Conservation (phyloP, 73 alveolate genomes). For the Paraurostyla sp. region DNA sequence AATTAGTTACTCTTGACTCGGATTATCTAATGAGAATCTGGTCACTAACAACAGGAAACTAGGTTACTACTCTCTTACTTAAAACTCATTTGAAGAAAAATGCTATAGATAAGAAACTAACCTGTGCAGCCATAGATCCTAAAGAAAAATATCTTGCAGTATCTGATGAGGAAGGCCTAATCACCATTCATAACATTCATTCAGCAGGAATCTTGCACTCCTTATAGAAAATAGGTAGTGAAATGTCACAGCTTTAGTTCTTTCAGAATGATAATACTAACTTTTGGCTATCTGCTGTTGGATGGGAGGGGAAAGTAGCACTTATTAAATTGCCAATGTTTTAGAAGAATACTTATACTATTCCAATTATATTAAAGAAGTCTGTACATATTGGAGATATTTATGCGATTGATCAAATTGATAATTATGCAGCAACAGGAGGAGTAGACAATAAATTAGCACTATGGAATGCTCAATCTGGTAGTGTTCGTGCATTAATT, state of each 20-base stretch:
- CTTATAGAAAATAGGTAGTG: conserved; percentile 44
- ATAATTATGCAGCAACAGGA: conserved; percentile 62
- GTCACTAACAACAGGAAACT: conserved; percentile 53
- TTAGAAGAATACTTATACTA: conserved; percentile 39
- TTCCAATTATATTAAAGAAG: conserved; percentile 51
- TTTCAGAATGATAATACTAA: conserved; percentile 57
- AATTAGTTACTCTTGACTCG: conserved; percentile 52
- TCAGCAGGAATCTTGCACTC: conserved; percentile 64
- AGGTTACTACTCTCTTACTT: neutral
- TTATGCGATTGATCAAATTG: conserved; percentile 54
- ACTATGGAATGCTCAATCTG: conserved; percentile 65
- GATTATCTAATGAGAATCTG: conserved; percentile 69
- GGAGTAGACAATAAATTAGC: conserved; percentile 65
- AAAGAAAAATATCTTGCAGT: conserved; percentile 61
- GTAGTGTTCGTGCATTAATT: conserved; percentile 35
- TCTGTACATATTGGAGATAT: conserved; percentile 52
- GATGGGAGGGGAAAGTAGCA: conserved; percentile 73
- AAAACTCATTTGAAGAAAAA: conserved; percentile 2
- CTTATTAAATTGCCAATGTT: conserved; percentile 41
- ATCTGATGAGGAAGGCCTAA: conserved; percentile 68
- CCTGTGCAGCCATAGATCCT: conserved; percentile 57
- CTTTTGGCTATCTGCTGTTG: conserved; percentile 66
- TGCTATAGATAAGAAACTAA: conserved; percentile 48
- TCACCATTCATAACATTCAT: conserved; percentile 62
- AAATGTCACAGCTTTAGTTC: conserved; percentile 53